Percentiles rank a stretch among this genome's conserved stretches.
These are phyloP conservation scores for Boletus rubropictus DNA, from an alignment of 768 basidiomycete species.

Conservation along the genomic window DNA sequence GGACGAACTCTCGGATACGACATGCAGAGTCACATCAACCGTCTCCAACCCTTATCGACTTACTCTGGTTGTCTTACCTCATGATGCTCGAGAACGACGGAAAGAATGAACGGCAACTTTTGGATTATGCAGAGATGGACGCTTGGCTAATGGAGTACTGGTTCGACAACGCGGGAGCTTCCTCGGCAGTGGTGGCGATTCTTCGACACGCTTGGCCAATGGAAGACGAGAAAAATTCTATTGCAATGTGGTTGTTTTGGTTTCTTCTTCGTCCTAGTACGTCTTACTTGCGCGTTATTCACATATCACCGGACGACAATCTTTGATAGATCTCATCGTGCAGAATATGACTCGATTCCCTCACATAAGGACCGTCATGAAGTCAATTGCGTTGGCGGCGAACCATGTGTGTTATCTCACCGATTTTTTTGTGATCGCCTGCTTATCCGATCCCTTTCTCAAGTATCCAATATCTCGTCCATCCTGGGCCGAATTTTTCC, in stretches of 20 bases:
- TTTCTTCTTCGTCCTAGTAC: slow-evolving; percentile 57
- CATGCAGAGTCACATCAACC: slow-evolving; percentile 22
- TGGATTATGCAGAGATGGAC: slow-evolving; percentile 60
- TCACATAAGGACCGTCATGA: slow-evolving; percentile 46
- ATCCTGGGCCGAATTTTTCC: slow-evolving; percentile 55
- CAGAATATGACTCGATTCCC: slow-evolving; percentile 37
- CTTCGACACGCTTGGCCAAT: slow-evolving; percentile 51
- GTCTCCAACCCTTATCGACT: slow-evolving; percentile 24
- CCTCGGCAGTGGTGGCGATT: slow-evolving; percentile 40
- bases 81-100: slow-evolving; percentile 81
- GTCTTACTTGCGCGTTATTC: slow-evolving; percentile 20
- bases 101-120: slow-evolving; percentile 63
- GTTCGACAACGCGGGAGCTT: slow-evolving; percentile 57
- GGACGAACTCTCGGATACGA: slow-evolving; percentile 19
- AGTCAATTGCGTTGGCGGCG: slow-evolving; percentile 61
- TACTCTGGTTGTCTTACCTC: slow-evolving; percentile 64
- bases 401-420: slow-evolving; percentile 43
- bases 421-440: slow-evolving; percentile 4
- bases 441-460: slow-evolving; percentile 7
- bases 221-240: slow-evolving; percentile 44
- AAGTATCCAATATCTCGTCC: slow-evolving; percentile 60
- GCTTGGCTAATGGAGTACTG: slow-evolving; percentile 63
- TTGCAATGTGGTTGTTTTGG: slow-evolving; percentile 82
- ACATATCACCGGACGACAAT: background rate
- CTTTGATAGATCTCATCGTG: slow-evolving; percentile 42